A percentile compares a stretch with the other conserved stretches of the same genome.
Evolutionary conservation across 306 rosid genomes (phyloP).

Genomic region (Sophora flavescens): DNA sequence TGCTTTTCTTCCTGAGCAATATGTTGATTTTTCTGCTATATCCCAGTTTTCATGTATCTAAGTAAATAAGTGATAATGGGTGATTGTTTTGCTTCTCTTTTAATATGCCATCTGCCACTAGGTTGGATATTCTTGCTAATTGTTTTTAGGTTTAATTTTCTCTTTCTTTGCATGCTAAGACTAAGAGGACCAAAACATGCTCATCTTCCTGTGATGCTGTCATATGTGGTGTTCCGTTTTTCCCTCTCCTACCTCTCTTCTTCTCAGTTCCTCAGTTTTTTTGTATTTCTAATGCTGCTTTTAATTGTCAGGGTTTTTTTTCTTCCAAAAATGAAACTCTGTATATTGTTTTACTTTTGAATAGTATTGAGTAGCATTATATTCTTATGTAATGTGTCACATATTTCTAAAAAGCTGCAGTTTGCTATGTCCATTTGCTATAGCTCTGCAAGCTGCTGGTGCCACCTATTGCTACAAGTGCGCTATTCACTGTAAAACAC

Average conservation of each 20-base stretch:
- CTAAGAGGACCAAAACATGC: neutral
- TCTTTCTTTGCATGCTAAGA: conserved; percentile 15
- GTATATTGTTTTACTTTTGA: neutral
- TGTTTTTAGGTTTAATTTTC: conserved; percentile 32
- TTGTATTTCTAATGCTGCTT: neutral
- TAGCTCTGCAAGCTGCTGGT: neutral
- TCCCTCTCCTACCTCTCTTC: neutral
- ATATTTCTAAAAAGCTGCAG: neutral
- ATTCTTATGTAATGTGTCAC: neutral
- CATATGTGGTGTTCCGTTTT: neutral
- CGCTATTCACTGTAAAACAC: neutral
- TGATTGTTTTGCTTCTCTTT: conserved; percentile 35
- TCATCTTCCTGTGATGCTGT: conserved; percentile 20
- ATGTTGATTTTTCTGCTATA: conserved; percentile 20
- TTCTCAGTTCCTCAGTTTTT: neutral
- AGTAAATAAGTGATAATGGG: neutral
- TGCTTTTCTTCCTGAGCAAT: neutral
- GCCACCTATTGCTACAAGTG: neutral
- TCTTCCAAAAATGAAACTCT: neutral
- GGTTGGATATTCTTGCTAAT: conserved; percentile 21
- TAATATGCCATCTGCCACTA: neutral
- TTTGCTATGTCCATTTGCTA: neutral
- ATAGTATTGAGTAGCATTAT: neutral
- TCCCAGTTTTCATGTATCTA: neutral
- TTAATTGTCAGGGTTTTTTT: neutral